phyloP scores from a whole-genome alignment of 2,329 filamentous ascomycete genomes.

The Sclerotinia subarctica region DNA sequence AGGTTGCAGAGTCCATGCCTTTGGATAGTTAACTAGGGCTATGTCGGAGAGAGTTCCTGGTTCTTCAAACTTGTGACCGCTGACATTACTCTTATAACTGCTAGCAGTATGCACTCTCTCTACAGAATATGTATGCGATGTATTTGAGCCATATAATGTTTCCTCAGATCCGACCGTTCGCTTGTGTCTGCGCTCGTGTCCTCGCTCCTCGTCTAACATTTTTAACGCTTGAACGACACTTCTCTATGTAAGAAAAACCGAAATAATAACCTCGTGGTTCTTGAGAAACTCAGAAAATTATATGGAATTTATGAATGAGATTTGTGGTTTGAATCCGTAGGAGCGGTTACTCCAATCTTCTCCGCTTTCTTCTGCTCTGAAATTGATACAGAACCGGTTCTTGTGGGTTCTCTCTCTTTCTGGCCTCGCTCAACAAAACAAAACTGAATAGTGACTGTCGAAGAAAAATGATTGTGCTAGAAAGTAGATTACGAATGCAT shows the following conservation, averaged over 20 bases:
- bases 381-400: background rate
- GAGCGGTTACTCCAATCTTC: background rate
- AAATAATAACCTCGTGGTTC: background rate
- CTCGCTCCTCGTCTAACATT: background rate
- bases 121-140: conserved; percentile 5
- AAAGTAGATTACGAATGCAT: background rate
- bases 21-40: conserved; percentile 10
- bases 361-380: background rate
- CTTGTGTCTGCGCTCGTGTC: background rate
- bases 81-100: conserved; percentile 6
- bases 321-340: background rate
- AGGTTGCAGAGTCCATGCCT: background rate
- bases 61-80: background rate
- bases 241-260: background rate
- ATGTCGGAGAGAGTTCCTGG: conserved; percentile 1
- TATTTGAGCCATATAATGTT: conserved; percentile 5
- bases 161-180: conserved; percentile 3
- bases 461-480: background rate
- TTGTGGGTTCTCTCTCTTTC: background rate
- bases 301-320: background rate
- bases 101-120: conserved; percentile 3
- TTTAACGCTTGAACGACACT: background rate
- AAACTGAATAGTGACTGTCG: background rate
- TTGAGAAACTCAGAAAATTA: background rate
- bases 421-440: too few relatives aligned